Evolutionary conservation across 2,329 filamentous ascomycete species (phyloP).

Genomic region (Aureobasidium sp.): DNA sequence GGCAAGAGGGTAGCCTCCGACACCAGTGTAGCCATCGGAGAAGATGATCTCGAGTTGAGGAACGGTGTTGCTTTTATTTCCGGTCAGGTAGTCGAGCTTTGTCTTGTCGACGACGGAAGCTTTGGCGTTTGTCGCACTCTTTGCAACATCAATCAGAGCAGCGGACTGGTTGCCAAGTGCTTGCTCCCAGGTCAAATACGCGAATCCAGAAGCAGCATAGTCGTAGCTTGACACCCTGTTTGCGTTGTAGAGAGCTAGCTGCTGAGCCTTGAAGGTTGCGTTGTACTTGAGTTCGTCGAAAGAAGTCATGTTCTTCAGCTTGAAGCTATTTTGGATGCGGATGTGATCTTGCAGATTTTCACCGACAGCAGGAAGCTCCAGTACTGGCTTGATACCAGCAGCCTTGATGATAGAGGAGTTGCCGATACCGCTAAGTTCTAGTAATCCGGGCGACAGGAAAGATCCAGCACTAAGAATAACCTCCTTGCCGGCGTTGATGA

Average conservation of each 20-base stretch:
- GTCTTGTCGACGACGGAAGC: constrained; percentile 34
- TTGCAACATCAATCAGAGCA: constrained; percentile 37
- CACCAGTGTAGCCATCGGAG: constrained; percentile 19
- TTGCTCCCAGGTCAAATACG: constrained; percentile 43
- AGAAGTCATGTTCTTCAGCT: constrained; percentile 32
- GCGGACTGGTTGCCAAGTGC: constrained; percentile 37
- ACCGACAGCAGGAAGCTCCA: constrained; percentile 49
- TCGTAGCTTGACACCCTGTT: constrained; percentile 30
- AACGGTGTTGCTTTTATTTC: constrained; percentile 18
- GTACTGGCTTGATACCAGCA: constrained; percentile 40
- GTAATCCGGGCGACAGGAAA: constrained; percentile 60
- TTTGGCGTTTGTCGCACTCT: constrained; percentile 32
- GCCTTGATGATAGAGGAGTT: constrained; percentile 38
- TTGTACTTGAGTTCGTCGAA: constrained; percentile 22
- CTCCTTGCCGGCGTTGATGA: constrained; percentile 33
- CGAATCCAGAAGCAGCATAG: constrained; percentile 25
- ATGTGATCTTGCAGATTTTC: constrained; percentile 55
- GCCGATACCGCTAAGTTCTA: constrained; percentile 67
- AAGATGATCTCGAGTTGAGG: constrained; percentile 34
- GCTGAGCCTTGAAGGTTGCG: constrained; percentile 22
- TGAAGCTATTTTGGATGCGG: constrained; percentile 31
- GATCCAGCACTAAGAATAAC: constrained; percentile 66
- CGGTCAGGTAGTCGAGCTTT: constrained; percentile 18
- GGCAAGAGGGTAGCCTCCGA: constrained; percentile 37
- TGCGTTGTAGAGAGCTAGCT: constrained; percentile 22